A percentile compares a stretch with the other conserved stretches of the same genome.
Conservation (phyloP, 768 basidiomycete species). For the Tylopilus sp. region DNA sequence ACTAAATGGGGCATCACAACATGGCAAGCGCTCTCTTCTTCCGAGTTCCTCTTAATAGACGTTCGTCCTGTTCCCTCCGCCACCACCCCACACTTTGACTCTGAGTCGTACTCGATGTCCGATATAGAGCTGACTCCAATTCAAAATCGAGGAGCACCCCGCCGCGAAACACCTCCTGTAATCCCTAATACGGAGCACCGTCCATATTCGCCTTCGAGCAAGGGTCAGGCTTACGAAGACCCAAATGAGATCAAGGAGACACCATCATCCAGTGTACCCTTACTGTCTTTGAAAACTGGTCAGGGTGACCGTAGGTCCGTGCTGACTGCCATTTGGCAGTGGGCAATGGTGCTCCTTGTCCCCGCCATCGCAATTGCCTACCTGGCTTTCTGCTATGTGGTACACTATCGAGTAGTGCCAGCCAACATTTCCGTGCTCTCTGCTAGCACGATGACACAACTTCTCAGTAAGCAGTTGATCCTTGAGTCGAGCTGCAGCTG, state of each 20-base stretch:
- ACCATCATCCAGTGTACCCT: background rate
- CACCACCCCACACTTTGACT: background rate
- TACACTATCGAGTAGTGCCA: constrained; percentile 15
- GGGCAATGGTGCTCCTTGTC: constrained; percentile 2
- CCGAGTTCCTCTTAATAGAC: background rate
- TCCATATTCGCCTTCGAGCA: background rate
- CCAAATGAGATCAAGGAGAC: background rate
- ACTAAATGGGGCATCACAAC: no score
- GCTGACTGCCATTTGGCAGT: constrained; percentile 3
- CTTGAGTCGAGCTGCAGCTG: background rate
- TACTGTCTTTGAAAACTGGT: background rate
- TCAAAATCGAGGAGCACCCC: background rate
- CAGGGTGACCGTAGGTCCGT: background rate
- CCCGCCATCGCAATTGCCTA: constrained; percentile 7
- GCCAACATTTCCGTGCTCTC: background rate
- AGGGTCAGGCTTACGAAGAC: background rate
- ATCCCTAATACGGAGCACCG: background rate
- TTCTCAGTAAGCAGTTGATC: constrained; percentile 4
- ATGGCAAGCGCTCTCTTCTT: background rate
- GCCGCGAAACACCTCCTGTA: background rate
- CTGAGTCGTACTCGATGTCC: constrained; percentile 1
- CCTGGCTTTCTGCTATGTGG: constrained; percentile 17
- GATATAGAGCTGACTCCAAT: background rate
- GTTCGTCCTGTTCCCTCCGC: background rate
- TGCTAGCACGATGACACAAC: background rate